Evolutionary conservation across 2,329 filamentous ascomycete species (phyloP).

Genomic region (Cylindrodendrum hubeiense): DNA sequence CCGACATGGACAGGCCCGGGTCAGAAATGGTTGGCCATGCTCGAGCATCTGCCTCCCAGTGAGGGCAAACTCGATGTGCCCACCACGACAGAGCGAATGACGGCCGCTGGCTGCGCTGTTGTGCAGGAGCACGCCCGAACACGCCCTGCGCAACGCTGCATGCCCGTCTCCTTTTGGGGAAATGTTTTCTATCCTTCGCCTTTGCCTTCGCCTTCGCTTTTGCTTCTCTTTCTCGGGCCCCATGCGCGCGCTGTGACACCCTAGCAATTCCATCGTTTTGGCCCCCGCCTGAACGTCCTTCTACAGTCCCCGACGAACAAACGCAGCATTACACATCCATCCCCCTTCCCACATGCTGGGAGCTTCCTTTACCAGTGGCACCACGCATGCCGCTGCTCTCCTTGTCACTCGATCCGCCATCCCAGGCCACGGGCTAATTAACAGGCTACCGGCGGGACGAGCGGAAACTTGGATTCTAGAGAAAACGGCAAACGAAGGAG

Average conservation of each 20-base stretch:
- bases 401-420: constrained; percentile 30
- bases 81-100: constrained; percentile 14
- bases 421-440: constrained; percentile 15
- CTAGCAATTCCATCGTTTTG: not conserved
- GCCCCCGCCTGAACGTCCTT: not conserved
- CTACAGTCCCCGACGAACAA: not conserved
- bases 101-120: constrained; percentile 16
- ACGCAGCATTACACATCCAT: constrained; percentile 27
- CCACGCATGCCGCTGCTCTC: constrained; percentile 29
- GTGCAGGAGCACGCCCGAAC: constrained; percentile 5
- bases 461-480: constrained; percentile 22
- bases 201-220: constrained; percentile 14
- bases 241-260: not conserved
- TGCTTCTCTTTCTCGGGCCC: not conserved
- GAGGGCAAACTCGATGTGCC: constrained; percentile 1
- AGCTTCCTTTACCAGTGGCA: constrained; percentile 37
- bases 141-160: constrained; percentile 19
- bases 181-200: not conserved
- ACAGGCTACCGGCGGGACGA: constrained; percentile 26
- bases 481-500: constrained; percentile 1
- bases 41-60: constrained; percentile 12
- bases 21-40: not conserved
- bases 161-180: constrained; percentile 21
- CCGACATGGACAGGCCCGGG: not conserved
- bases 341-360: constrained; percentile 23